Base-by-base conservation (phyloP, 169 alveolate genomes). In the Plasmodium falciparum region DNA sequence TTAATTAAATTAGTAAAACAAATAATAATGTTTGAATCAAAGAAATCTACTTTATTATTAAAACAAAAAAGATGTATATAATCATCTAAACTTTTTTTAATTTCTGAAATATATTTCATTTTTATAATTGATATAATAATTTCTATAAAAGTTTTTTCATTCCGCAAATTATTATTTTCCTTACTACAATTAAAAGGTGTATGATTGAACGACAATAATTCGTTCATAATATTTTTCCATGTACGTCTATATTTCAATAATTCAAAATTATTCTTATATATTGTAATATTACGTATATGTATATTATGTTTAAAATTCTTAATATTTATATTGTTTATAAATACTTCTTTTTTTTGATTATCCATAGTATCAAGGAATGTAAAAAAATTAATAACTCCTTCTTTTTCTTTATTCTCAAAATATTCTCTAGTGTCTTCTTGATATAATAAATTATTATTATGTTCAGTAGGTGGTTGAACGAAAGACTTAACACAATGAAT, bases 21-120 rank as follows among this genome's bases (percentile, higher is more conserved):
- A 49, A 86, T 86, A 73, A 86, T 29, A 22, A 86, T 59, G 47
- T 86, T 86, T 29, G 88, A 86, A 50, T 86, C 92, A 71, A 72
- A 86, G 15, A 86, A 66, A 54, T 86, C 92, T 33, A 86, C 52
- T 22, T 59, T 86, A 17, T 43, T 86, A 52, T 86, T 15, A 63
- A 52, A 72, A 26, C 9, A 22, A 62, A 86, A 54, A 17, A 86
- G 45, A 39, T 45, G 56, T 39, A 74, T 24, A 49, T 86, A 86
- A 71, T 71, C 59, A 24, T 86, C 59, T 86, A 86, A 56, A 24
- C 75, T 73, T 56, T 61, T 86, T 45, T 72, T 86, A 71, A 86
- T 86, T 5, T 71, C 7, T 22, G 43, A 3, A 43, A 86, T 72
- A 58, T 59, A 50, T 12, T 39, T 26, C 71, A 86, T 61, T 66